Evolutionary conservation across 1,284 basidiomycete genomes (phyloP).

Genomic region (Malassezia obtusa): DNA sequence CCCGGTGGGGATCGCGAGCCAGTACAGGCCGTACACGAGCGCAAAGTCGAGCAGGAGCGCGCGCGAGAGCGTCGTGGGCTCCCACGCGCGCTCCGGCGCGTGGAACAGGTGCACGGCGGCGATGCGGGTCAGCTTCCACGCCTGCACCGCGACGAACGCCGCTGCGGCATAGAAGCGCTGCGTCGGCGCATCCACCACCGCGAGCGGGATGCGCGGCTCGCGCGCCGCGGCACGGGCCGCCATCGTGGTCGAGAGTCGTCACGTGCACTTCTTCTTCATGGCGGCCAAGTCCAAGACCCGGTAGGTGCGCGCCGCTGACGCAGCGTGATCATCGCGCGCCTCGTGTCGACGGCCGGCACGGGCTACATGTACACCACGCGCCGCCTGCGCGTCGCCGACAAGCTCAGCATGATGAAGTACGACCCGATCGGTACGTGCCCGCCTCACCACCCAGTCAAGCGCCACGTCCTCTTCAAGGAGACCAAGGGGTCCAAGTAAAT

Average conservation of each 20-base stretch:
- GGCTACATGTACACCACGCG: conserved; percentile 44
- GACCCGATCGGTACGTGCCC: conserved; percentile 40
- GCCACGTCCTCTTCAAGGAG: conserved; percentile 42
- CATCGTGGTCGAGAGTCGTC: not conserved
- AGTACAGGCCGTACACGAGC: conserved; percentile 40
- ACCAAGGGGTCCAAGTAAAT: conserved; percentile 30
- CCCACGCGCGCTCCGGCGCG: not conserved
- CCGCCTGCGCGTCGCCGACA: conserved; percentile 31
- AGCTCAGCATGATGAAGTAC: conserved; percentile 44
- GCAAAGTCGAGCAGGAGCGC: conserved; percentile 17
- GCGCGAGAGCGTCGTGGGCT: conserved; percentile 4
- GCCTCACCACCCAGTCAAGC: conserved; percentile 26
- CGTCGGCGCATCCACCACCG: conserved; percentile 50
- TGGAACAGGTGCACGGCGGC: not conserved
- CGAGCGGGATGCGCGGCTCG: conserved; percentile 46
- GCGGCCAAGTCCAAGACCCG: conserved; percentile 42
- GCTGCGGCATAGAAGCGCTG: conserved; percentile 54
- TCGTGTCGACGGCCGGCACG: conserved; percentile 44
- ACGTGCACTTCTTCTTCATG: conserved; percentile 21
- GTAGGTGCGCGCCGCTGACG: conserved; percentile 18
- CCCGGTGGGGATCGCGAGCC: conserved; percentile 56
- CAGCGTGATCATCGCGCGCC: conserved; percentile 42
- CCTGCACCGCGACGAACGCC: conserved; percentile 52
- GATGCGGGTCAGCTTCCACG: conserved; percentile 22
- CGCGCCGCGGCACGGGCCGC: not conserved